Base-by-base conservation (phyloP, 768 basidiomycete genomes). In the Kwoniella dendrophila region DNA sequence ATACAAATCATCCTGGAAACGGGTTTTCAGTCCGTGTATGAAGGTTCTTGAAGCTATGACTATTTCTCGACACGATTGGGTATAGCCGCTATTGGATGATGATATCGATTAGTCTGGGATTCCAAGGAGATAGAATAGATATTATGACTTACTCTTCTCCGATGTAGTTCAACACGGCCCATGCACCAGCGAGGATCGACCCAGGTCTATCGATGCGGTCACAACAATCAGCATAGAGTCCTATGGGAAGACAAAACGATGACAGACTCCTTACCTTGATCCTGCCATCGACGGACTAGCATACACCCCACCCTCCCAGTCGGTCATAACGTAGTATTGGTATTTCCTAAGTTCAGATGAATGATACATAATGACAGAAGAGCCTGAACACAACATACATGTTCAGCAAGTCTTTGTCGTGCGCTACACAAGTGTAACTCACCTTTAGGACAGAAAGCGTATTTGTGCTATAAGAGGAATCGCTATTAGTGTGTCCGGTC, bases 121-220 rank as follows among this genome's bases (percentile, higher is more conserved):
- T 29, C 16, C 47, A 26, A 47, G 36, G 22, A 8, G 49, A 56
- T 22, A n/a, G n/a, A n/a, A n/a, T n/a, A n/a, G 20, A 44, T 18
- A 18, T 8, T 26, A n/a, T 22, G 1, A 82, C 88, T 53, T 73
- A 92, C 90, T 88, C 83, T 62, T 87, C 83, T 29, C 95, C 95
- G 82, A 97, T 88, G 76, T 90, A 86, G 65, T 95, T 89, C 87
- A 99, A 88, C 1, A 92, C 92, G 6, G 95, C 95, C 92, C 93
- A 99, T 29, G 92, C 87, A 47, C 90, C 95, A 26, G 95, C 95
- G 62, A 99, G 88, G 63, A 97, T 81, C 0, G 93, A 87, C 5
- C 95, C 96, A 0, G 94, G 90, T 38, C 94, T 91, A 68, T 30
- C 52, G 33, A 10, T 20, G 6, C 18, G 41, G 6, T 5, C 18